Base-by-base conservation (phyloP, 495 filamentous ascomycete species). In the Podospora bellae-mahoneyi region DNA sequence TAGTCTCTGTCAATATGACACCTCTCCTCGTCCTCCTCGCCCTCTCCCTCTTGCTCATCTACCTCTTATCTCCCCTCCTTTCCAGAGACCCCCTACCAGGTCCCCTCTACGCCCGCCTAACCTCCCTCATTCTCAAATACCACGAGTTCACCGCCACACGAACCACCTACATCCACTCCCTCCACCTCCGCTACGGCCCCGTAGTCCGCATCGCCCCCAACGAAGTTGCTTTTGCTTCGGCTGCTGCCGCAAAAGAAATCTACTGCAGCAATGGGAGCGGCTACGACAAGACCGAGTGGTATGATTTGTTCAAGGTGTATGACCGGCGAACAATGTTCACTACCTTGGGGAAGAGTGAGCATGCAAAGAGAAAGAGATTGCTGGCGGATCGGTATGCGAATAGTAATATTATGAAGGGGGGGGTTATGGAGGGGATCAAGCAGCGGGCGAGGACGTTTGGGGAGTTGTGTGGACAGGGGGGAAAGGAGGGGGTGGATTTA, bases 261-360 rank as follows among this genome's bases (percentile, higher is more conserved):
- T 90, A 90, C 74, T 80, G 83, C 32, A 86, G 84, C 0, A 85
- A 85, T 1, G 88, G 88, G 0, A 89, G 87, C 70, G 88, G 88
- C 7, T 90, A 88, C 69, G 84, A 89, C 64, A 90, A 90, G 78
- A 90, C 87, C 0, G 86, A 88, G 69, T 88, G 87, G 64, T 91
- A 90, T 76, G 81, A 84, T 55, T 72, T 89, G 10, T 91, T 91
- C 71, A 82, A 78, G 66, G 80, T 88, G 32, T 89, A 84, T 71
- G 82, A 80, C 19, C 79, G 78, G 32, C 86, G 86, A 66, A 88
- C 86, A 4, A 87, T 88, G 83, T 87, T 89, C 53, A 87, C 86
- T 7, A 88, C 85, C 1, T 69, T 88, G 30, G 79, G 79, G 16
- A 88, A 86, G 62, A 81, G 84, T 2, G 78, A 82, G 61, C 87